Conservation (phyloP, 176 grass and related monocot species). For the Triticum urartu region DNA sequence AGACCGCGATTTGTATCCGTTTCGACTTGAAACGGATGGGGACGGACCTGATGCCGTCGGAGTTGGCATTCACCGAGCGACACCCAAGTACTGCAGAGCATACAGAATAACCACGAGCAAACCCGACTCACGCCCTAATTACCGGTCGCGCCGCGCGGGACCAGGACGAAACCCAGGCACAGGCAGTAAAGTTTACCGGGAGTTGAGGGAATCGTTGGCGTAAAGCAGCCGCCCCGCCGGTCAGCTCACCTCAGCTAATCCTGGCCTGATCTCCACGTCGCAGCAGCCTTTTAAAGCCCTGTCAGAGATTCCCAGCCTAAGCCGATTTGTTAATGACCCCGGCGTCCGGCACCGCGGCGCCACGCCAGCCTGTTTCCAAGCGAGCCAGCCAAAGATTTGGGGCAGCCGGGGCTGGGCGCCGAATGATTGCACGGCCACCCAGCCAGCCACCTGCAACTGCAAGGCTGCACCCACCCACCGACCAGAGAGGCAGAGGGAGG, state of each 20-base stretch:
- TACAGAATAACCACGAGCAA: no score
- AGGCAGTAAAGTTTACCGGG: background rate
- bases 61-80: no score
- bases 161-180: background rate
- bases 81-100: no score
- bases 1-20: no score
- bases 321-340: conserved; percentile 4
- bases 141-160: background rate
- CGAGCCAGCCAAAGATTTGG: conserved; percentile 4
- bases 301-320: conserved; percentile 7
- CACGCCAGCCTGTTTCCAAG: conserved; percentile 40
- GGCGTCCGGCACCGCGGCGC: background rate
- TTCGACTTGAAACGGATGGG: no score
- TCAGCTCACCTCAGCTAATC: conserved; percentile 11
- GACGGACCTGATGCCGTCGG: no score
- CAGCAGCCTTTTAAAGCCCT: background rate
- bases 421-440: conserved; percentile 18
- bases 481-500: background rate
- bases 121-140: no score
- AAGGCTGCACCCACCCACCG: conserved; percentile 1
- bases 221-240: background rate
- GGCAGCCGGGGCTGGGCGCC: background rate
- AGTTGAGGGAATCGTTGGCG: background rate
- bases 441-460: background rate
- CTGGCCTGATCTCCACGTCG: background rate